Conservation (phyloP, 106 monocot genomes). For the Dendrobium catenatum region DNA sequence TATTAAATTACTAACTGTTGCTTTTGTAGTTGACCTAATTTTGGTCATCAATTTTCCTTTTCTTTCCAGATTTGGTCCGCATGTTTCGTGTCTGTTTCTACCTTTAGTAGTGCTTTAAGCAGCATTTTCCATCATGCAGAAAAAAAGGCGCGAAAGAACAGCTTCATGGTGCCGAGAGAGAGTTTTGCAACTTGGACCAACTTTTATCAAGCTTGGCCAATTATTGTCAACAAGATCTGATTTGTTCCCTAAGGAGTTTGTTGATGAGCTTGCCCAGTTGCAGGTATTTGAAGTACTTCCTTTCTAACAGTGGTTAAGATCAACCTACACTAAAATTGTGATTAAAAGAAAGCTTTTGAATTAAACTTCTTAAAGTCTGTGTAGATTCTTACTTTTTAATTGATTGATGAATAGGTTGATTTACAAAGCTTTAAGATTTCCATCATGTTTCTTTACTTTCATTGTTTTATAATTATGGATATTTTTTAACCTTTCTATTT, state of each 20-base stretch:
- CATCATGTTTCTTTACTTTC: not conserved
- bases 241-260: constrained; percentile 83
- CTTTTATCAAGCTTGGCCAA: constrained; percentile 92
- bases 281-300: constrained; percentile 41
- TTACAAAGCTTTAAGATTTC: not conserved
- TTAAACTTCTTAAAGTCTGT: not conserved
- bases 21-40: too few species aligned
- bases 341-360: not conserved
- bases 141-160: constrained; percentile 61
- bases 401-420: not conserved
- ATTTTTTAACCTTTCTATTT: not conserved
- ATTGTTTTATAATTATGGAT: not conserved
- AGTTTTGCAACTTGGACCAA: constrained; percentile 86
- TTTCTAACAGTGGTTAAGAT: not conserved
- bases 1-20: too few species aligned
- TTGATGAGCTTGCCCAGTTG: constrained; percentile 90
- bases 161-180: constrained; percentile 89
- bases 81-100: not conserved
- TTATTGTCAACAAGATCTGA: constrained; percentile 89
- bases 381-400: not conserved
- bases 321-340: not conserved
- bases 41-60: too few species aligned
- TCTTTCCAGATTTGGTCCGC: too few species aligned
- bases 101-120: not conserved
- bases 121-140: constrained; percentile 34